phyloP scores from a whole-genome alignment of 768 basidiomycete species.

The Suillus sp. region DNA sequence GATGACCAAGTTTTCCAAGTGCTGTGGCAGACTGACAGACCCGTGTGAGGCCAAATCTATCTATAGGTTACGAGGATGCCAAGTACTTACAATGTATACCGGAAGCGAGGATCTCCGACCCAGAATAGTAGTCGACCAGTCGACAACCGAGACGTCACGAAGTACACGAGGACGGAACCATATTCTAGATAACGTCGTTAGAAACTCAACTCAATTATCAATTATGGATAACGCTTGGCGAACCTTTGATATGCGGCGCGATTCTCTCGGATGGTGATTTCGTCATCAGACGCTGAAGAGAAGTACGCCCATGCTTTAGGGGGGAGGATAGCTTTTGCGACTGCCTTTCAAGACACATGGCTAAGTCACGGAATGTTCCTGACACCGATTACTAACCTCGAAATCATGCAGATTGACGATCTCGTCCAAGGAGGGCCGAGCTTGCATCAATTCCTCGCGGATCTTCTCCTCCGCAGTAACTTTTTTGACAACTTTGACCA shows the following conservation, averaged over 20 bases:
- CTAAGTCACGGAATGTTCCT: constrained; percentile 15
- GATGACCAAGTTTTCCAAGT: constrained; percentile 92
- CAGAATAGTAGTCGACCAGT: constrained; percentile 82
- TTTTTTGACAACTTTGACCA: constrained; percentile 60
- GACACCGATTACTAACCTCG: constrained; percentile 53
- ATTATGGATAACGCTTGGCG: not conserved
- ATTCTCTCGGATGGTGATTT: constrained; percentile 88
- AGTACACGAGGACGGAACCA: constrained; percentile 93
- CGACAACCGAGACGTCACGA: constrained; percentile 82
- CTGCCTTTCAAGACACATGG: constrained; percentile 51
- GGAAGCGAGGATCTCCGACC: constrained; percentile 78
- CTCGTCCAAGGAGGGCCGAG: constrained; percentile 73
- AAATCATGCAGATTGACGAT: constrained; percentile 94
- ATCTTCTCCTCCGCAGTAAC: constrained; percentile 73
- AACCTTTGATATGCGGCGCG: constrained; percentile 90
- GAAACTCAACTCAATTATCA: not conserved
- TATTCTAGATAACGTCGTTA: constrained; percentile 44
- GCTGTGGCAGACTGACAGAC: constrained; percentile 72
- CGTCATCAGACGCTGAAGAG: constrained; percentile 95
- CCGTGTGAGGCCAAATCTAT: constrained; percentile 13
- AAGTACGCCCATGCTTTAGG: constrained; percentile 97
- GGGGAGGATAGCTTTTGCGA: constrained; percentile 79
- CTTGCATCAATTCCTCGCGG: constrained; percentile 59
- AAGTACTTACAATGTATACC: constrained; percentile 66
- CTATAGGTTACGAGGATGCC: not conserved